Percentiles rank a stretch among this genome's conserved stretches.
phyloP scores from a whole-genome alignment of 1,139 yeast genomes.

The Tardiomyces digboiensis region DNA sequence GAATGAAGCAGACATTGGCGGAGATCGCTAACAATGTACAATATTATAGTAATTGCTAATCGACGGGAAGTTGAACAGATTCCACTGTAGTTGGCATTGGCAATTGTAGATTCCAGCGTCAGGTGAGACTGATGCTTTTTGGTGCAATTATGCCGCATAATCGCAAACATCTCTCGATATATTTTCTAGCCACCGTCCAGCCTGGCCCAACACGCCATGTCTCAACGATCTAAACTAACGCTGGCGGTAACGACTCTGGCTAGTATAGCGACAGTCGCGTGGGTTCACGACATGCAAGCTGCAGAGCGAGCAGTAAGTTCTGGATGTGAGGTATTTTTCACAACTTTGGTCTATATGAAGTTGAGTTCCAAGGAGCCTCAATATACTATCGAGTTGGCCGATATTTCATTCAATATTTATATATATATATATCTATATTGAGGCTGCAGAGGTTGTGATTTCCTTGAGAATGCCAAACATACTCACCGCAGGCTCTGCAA shows the following conservation, averaged over 20 bases:
- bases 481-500: constrained; percentile 38
- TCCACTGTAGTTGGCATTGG: constrained; percentile 1
- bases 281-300: constrained; percentile 60
- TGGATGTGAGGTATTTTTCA: no score
- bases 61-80: not conserved
- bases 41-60: no score
- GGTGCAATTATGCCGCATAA: constrained; percentile 3
- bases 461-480: not conserved
- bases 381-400: no score
- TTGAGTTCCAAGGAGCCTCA: no score
- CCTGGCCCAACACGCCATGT: constrained; percentile 33
- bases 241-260: constrained; percentile 47
- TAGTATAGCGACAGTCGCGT: constrained; percentile 50
- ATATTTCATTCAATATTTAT: no score
- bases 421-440: no score
- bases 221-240: constrained; percentile 63
- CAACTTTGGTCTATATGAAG: no score
- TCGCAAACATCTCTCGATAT: no score
- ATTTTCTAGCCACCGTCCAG: constrained; percentile 8
- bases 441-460: no score
- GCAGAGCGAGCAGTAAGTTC: constrained; percentile 46
- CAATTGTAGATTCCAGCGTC: constrained; percentile 5
- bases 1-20: no score
- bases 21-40: no score
- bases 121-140: not conserved